Evolutionary conservation across 73 alveolate species (phyloP).

Genomic region (Durusdinium trenchii): DNA sequence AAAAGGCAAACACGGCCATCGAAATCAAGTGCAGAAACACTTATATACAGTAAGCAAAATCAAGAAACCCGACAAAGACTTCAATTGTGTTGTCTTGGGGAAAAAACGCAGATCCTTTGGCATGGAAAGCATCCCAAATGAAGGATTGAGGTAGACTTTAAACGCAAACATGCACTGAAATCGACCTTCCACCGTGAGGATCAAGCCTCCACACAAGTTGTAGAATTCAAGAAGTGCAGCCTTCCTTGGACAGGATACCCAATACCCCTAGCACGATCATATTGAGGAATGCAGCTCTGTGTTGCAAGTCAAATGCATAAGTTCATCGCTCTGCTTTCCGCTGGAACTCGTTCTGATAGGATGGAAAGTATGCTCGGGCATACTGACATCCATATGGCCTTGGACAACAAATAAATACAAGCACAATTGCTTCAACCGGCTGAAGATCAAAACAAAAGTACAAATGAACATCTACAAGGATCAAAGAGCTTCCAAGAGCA

Average conservation of each 20-base stretch:
- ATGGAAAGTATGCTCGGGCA: constrained; percentile 57
- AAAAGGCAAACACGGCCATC: too few species aligned
- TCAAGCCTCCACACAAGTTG: constrained; percentile 82
- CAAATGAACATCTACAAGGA: too few species aligned
- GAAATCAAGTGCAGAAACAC: background rate
- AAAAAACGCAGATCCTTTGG: too few species aligned
- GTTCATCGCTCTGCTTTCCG: constrained; percentile 53
- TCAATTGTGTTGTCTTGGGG: too few species aligned
- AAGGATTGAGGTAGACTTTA: background rate
- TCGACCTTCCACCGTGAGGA: background rate
- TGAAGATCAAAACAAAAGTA: too few species aligned
- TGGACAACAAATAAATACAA: background rate
- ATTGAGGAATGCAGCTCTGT: too few species aligned
- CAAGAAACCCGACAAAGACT: too few species aligned
- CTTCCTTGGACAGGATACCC: background rate
- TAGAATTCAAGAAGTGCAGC: constrained; percentile 79
- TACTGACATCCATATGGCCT: constrained; percentile 94
- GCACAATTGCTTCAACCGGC: too few species aligned
- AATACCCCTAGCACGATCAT: background rate
- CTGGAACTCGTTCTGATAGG: constrained; percentile 81
- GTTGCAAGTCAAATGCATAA: too few species aligned
- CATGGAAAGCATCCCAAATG: background rate
- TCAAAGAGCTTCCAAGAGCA: too few species aligned
- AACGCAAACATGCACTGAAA: background rate
- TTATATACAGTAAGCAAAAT: background rate